phyloP scores from a whole-genome alignment of 1,139 yeast species.

The Sugiyamaella xylanicola region DNA sequence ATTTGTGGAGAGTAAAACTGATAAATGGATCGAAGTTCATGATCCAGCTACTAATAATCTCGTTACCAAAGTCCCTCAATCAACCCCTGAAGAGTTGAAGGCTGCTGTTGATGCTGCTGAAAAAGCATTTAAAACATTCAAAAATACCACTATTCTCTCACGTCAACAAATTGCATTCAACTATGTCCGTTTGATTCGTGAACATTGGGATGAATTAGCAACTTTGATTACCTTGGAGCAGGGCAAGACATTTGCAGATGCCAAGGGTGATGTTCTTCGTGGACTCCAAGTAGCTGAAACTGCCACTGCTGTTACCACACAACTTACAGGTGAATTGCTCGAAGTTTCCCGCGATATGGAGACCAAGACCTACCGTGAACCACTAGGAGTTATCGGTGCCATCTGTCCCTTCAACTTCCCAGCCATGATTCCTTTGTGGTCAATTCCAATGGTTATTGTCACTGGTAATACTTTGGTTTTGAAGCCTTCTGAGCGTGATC shows the following conservation, averaged over 20 bases:
- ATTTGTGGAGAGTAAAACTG: constrained; percentile 57
- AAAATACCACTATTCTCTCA: constrained; percentile 59
- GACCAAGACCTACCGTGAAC: constrained; percentile 71
- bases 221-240: constrained; percentile 74
- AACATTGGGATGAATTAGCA: constrained; percentile 72
- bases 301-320: constrained; percentile 53
- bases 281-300: constrained; percentile 85
- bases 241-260: constrained; percentile 79
- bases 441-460: constrained; percentile 71
- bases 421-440: constrained; percentile 86
- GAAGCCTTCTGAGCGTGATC: constrained; percentile 76
- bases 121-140: constrained; percentile 62
- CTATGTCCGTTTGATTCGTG: constrained; percentile 66
- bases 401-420: constrained; percentile 82
- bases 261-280: constrained; percentile 75
- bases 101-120: constrained; percentile 69
- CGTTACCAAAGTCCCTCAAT: constrained; percentile 71
- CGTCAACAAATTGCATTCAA: constrained; percentile 78
- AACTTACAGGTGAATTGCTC: constrained; percentile 64
- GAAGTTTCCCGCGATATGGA: constrained; percentile 80
- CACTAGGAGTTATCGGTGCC: constrained; percentile 66
- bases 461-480: constrained; percentile 77
- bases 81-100: constrained; percentile 65
- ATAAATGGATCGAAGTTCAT: constrained; percentile 68
- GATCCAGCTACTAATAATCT: constrained; percentile 77